Conservation (phyloP, 345 rosid species). For the Mangifera indica region DNA sequence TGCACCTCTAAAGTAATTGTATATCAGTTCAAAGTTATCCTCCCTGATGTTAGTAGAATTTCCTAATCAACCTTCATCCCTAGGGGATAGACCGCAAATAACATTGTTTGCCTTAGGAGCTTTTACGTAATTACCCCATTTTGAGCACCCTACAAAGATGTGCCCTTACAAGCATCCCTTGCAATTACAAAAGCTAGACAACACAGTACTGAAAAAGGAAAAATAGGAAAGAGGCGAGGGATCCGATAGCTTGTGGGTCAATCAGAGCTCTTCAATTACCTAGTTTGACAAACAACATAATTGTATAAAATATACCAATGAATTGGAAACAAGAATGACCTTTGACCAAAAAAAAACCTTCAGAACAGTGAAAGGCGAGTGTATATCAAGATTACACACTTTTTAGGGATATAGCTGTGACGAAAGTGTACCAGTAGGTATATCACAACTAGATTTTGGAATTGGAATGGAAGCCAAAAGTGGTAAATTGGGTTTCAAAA, state of each 20-base stretch:
- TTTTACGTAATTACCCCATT: no score
- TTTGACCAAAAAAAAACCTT: no score
- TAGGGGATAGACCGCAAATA: no score
- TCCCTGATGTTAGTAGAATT: no score
- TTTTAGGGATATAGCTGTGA: neutral
- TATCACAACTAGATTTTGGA: constrained; percentile 50
- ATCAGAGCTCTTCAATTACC: neutral
- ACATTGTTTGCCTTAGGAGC: no score
- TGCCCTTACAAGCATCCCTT: no score
- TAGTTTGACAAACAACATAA: neutral
- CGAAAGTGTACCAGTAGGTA: constrained; percentile 50
- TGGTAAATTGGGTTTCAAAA: constrained; percentile 58
- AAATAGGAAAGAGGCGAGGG: neutral
- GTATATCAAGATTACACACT: neutral
- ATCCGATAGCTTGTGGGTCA: no score
- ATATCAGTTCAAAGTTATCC: no score
- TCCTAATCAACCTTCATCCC: no score
- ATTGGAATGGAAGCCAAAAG: constrained; percentile 58
- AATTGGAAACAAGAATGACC: neutral
- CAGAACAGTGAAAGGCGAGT: no score
- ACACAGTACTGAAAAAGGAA: neutral
- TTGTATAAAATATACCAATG: neutral
- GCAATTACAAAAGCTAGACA: constrained; percentile 41
- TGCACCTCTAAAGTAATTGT: no score
- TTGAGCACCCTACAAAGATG: no score